phyloP scores from a whole-genome alignment of 2,329 filamentous ascomycete species.

The Ceratocystis ficicola region DNA sequence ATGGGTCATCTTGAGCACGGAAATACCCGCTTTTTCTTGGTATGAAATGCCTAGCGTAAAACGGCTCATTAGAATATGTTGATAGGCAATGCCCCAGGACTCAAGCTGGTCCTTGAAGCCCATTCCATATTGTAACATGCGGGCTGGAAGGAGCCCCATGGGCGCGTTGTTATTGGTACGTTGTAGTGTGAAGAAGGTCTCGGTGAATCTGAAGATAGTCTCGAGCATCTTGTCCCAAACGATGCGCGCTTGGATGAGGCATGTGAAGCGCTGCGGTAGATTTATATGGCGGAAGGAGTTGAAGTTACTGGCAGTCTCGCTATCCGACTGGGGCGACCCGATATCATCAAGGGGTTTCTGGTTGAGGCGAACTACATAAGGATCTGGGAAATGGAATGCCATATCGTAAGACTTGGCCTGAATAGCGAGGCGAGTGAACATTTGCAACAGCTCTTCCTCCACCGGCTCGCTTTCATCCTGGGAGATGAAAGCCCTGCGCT shows the following conservation, averaged over 20 bases:
- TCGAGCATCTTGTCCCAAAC: constrained; percentile 46
- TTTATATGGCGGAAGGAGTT: constrained; percentile 1
- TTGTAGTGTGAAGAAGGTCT: constrained; percentile 37
- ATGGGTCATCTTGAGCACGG: constrained; percentile 51
- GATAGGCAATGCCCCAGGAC: constrained; percentile 45
- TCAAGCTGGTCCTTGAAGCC: constrained; percentile 41
- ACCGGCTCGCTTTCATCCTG: constrained; percentile 34
- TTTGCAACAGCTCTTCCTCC: constrained; percentile 48
- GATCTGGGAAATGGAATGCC: constrained; percentile 54
- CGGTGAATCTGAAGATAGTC: constrained; percentile 46
- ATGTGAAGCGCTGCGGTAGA: constrained; percentile 37
- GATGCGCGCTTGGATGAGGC: constrained; percentile 42
- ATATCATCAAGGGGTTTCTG: constrained; percentile 3
- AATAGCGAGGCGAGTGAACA: constrained; percentile 51
- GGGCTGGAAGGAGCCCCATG: constrained; percentile 41
- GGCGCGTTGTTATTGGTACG: constrained; percentile 37
- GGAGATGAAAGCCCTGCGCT: constrained; percentile 27
- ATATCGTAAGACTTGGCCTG: constrained; percentile 57
- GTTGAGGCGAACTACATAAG: constrained; percentile 45
- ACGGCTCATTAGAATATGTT: constrained; percentile 41
- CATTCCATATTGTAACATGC: constrained; percentile 37
- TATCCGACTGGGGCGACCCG: background rate
- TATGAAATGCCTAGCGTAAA: constrained; percentile 37
- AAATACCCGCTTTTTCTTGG: constrained; percentile 48
- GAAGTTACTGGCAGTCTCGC: background rate